These are phyloP conservation scores for Fusarium robinianum DNA, from an alignment of 2,329 filamentous ascomycete species.

Conservation along the genomic window DNA sequence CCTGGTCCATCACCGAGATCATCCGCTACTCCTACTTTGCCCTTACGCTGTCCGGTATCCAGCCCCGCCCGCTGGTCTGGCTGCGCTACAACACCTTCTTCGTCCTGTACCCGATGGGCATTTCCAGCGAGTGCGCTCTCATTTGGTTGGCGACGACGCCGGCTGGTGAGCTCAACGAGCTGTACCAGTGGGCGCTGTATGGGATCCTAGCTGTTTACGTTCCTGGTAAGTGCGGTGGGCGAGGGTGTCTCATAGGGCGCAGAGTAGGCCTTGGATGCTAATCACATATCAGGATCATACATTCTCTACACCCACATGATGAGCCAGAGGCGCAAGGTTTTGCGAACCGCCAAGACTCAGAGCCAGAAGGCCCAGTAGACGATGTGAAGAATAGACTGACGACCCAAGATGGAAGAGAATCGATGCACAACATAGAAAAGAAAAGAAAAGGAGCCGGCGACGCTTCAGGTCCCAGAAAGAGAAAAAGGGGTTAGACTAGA, in stretches of 20 bases:
- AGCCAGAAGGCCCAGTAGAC: conserved; percentile 46
- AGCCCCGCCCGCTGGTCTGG: conserved; percentile 73
- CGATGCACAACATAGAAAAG: too few species aligned
- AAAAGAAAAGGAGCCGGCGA: too few species aligned
- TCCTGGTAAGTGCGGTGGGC: conserved; percentile 63
- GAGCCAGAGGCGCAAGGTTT: conserved; percentile 79
- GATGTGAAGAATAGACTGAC: neutral
- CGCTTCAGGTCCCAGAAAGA: too few species aligned
- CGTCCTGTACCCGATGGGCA: conserved; percentile 89
- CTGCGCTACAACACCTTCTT: conserved; percentile 92
- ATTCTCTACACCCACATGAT: conserved; percentile 96
- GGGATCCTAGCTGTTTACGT: conserved; percentile 75
- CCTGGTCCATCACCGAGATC: conserved; percentile 91
- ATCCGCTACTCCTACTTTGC: conserved; percentile 93
- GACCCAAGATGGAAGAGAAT: neutral
- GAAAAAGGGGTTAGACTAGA: too few species aligned
- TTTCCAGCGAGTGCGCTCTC: conserved; percentile 82
- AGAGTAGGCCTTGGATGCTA: neutral
- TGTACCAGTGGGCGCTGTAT: conserved; percentile 63
- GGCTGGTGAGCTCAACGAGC: conserved; percentile 51
- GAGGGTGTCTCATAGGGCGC: neutral
- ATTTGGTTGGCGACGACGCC: conserved; percentile 72
- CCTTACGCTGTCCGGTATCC: conserved; percentile 65
- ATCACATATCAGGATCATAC: conserved; percentile 62
- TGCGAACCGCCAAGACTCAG: conserved; percentile 63